phyloP scores from a whole-genome alignment of 768 basidiomycete genomes.

The Coprinopsis cinerea region DNA sequence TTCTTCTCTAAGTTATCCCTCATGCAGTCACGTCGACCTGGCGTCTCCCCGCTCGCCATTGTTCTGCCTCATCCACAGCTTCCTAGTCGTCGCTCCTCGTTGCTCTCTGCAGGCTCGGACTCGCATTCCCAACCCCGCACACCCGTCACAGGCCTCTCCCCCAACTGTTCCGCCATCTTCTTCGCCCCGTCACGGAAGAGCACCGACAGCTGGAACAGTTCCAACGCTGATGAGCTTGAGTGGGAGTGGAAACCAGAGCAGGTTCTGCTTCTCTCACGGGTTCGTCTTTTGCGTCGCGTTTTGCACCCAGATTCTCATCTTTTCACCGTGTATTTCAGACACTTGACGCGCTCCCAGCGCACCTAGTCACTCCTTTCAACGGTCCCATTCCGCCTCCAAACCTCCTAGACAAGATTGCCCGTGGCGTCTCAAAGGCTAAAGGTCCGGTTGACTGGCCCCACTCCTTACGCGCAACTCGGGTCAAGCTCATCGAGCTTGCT shows the following conservation, averaged over 20 bases:
- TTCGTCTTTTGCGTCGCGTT: conserved; percentile 27
- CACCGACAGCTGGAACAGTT: conserved; percentile 82
- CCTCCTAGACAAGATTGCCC: conserved; percentile 81
- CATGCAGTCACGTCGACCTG: conserved; percentile 50
- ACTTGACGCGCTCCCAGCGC: conserved; percentile 74
- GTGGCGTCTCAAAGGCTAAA: conserved; percentile 69
- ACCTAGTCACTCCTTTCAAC: conserved; percentile 84
- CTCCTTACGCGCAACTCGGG: conserved; percentile 73
- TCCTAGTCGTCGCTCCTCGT: conserved; percentile 42
- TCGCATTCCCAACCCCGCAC: conserved; percentile 53
- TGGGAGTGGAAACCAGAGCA: conserved; percentile 76
- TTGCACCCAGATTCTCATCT: conserved; percentile 9
- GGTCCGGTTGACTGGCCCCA: conserved; percentile 79
- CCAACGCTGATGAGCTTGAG: conserved; percentile 60
- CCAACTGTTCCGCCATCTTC: conserved; percentile 46
- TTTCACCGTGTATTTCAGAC: conserved; percentile 41
- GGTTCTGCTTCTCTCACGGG: conserved; percentile 58
- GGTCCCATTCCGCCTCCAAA: conserved; percentile 81
- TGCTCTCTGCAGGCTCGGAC: conserved; percentile 39
- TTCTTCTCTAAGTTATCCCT: conserved; percentile 24
- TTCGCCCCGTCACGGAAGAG: conserved; percentile 48
- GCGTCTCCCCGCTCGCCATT: conserved; percentile 52
- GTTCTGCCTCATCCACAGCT: conserved; percentile 57
- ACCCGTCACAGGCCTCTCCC: conserved; percentile 51
- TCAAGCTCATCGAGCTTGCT: conserved; percentile 77